phyloP scores from a whole-genome alignment of 176 grass and related monocot species.

The Hordeum marinum region DNA sequence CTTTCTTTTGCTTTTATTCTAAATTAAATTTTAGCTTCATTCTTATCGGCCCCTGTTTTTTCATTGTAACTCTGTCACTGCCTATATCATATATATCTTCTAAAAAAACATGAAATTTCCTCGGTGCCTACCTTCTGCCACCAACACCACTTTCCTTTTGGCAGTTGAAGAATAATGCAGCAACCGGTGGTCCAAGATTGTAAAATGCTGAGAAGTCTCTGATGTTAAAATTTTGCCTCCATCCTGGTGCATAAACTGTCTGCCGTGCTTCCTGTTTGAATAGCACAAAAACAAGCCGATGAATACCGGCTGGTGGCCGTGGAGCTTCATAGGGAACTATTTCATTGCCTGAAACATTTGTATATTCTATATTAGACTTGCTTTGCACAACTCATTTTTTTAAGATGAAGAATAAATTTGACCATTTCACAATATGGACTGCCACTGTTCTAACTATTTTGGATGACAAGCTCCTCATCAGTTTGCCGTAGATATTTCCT shows the following conservation, averaged over 20 bases:
- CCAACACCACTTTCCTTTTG: slow-evolving; percentile 82
- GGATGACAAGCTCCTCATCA: neutral
- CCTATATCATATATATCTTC: neutral
- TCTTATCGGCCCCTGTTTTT: neutral
- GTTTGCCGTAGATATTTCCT: neutral
- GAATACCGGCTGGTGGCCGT: slow-evolving; percentile 74
- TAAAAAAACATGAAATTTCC: slow-evolving; percentile 10
- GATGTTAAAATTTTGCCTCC: slow-evolving; percentile 85
- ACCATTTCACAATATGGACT: neutral
- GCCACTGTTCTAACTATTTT: slow-evolving; percentile 21
- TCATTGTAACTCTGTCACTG: neutral
- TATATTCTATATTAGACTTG: slow-evolving; percentile 40
- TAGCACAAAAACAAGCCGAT: slow-evolving; percentile 83
- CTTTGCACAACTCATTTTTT: slow-evolving; percentile 3
- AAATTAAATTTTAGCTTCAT: neutral
- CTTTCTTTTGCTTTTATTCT: neutral
- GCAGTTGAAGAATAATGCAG: slow-evolving; percentile 90
- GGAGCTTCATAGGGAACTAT: slow-evolving; percentile 84
- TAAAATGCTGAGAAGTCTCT: slow-evolving; percentile 83
- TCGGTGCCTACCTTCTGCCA: slow-evolving; percentile 75
- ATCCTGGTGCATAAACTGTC: slow-evolving; percentile 65
- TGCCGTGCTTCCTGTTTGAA: slow-evolving; percentile 76
- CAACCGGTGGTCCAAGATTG: slow-evolving; percentile 69
- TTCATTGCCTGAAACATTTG: slow-evolving; percentile 79
- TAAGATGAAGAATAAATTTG: slow-evolving; percentile 2